Evolutionary conservation across 2,329 filamentous ascomycete genomes (phyloP).

Genomic region (Talaromyces sp.): DNA sequence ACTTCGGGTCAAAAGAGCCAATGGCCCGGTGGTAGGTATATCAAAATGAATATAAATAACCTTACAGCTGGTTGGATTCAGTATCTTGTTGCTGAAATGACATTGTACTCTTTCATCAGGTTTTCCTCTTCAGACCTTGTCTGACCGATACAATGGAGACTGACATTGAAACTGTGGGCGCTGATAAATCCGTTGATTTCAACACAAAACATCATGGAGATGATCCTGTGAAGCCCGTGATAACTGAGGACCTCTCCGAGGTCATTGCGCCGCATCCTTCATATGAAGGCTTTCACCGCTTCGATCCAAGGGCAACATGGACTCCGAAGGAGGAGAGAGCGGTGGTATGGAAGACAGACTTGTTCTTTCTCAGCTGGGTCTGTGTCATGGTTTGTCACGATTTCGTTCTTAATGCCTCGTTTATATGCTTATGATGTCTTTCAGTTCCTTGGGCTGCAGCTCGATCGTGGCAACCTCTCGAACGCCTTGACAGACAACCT

Average conservation of each 20-base stretch:
- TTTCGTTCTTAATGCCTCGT: neutral
- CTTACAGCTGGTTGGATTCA: neutral
- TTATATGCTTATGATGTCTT: neutral
- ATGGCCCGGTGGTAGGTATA: neutral
- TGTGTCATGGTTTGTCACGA: slow-evolving; percentile 53
- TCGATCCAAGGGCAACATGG: slow-evolving; percentile 15
- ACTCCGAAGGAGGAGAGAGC: slow-evolving; percentile 16
- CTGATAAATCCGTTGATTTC: neutral
- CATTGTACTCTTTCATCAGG: neutral
- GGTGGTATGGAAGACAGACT: slow-evolving; percentile 16
- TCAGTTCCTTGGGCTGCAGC: slow-evolving; percentile 48
- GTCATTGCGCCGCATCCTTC: slow-evolving; percentile 24
- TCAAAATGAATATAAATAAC: neutral
- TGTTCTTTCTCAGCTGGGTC: slow-evolving; percentile 25
- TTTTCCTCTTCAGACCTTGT: neutral
- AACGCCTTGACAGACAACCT: slow-evolving; percentile 59
- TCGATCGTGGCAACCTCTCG: slow-evolving; percentile 57
- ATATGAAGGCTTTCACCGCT: slow-evolving; percentile 15
- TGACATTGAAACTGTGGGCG: slow-evolving; percentile 5
- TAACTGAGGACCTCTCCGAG: slow-evolving; percentile 27
- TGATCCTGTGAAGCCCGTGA: slow-evolving; percentile 19
- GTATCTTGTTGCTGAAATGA: neutral
- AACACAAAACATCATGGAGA: neutral
- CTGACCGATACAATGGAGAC: neutral
- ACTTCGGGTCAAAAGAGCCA: neutral